A percentile compares a stretch with the other conserved stretches of the same genome.
phyloP scores from a whole-genome alignment of 2,329 filamentous ascomycete species.

The Talaromyces sp. region DNA sequence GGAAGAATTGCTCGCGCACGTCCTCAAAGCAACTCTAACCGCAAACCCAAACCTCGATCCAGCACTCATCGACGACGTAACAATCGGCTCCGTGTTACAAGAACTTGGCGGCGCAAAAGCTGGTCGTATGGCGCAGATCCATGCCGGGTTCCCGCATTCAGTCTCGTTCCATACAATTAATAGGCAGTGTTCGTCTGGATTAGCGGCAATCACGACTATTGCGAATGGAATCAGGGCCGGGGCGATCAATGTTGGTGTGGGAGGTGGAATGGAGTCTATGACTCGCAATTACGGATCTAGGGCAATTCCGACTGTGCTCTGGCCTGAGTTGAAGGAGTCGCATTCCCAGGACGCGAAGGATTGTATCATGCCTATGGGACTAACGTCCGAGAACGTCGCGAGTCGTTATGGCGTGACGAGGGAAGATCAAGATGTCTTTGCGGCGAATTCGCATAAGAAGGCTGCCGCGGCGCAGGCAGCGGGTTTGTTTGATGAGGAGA shows the following conservation, averaged over 20 bases:
- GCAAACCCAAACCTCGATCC: constrained; percentile 71
- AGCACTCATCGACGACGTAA: constrained; percentile 70
- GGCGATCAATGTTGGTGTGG: constrained; percentile 70
- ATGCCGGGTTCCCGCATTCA: constrained; percentile 69
- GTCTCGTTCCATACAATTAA: constrained; percentile 85
- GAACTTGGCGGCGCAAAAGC: constrained; percentile 90
- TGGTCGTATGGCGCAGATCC: constrained; percentile 83
- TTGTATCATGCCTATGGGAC: constrained; percentile 91
- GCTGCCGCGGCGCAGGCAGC: constrained; percentile 66
- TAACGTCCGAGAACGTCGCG: constrained; percentile 87
- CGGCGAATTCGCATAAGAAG: constrained; percentile 68
- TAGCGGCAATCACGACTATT: constrained; percentile 72
- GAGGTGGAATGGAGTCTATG: constrained; percentile 95
- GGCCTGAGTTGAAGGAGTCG: constrained; percentile 67
- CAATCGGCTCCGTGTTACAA: constrained; percentile 82
- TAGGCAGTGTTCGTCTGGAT: constrained; percentile 74
- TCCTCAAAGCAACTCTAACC: constrained; percentile 65
- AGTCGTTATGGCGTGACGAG: constrained; percentile 69
- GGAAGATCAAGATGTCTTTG: constrained; percentile 78
- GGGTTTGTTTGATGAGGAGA: constrained; percentile 73
- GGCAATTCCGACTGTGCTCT: constrained; percentile 80
- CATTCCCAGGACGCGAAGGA: constrained; percentile 68
- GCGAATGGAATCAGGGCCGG: constrained; percentile 73
- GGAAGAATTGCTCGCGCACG: constrained; percentile 72
- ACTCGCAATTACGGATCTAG: constrained; percentile 80